phyloP scores from a whole-genome alignment of 148 eudicot species.

The Camellia japonica region DNA sequence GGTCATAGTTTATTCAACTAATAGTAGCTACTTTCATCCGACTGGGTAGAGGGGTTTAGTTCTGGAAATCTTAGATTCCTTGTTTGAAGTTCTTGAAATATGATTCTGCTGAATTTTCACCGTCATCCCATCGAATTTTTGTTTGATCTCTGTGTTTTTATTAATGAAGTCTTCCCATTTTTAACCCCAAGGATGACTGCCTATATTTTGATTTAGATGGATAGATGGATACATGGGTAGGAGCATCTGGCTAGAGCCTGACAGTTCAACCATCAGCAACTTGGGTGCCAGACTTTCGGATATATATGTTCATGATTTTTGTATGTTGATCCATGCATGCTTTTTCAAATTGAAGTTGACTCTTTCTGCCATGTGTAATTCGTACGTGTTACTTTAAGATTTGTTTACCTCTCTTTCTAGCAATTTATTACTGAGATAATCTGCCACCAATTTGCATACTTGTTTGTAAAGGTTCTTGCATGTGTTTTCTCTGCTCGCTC shows the following conservation, averaged over 20 bases:
- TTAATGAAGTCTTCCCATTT: neutral
- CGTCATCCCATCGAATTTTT: neutral
- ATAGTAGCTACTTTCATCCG: neutral
- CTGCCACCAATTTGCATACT: neutral
- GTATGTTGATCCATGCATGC: neutral
- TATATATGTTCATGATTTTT: neutral
- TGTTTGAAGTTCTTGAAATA: neutral
- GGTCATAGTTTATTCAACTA: neutral
- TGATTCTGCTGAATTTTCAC: neutral
- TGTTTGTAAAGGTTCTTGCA: neutral
- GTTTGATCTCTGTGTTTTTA: neutral
- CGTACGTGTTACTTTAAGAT: neutral
- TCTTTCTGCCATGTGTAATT: neutral
- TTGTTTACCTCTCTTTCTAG: neutral
- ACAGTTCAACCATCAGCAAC: no score
- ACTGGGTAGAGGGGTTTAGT: neutral
- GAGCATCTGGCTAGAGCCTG: no score
- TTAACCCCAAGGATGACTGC: neutral
- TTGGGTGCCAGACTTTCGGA: neutral
- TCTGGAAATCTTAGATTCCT: neutral
- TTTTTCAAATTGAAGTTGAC: neutral
- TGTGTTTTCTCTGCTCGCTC: neutral
- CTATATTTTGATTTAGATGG: neutral
- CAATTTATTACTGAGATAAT: neutral
- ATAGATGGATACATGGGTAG: neutral